Evolutionary conservation across 495 filamentous ascomycete genomes (phyloP), one percentile per base, ranked within the genome.

Genomic region (Aspergillus indologenus): DNA sequence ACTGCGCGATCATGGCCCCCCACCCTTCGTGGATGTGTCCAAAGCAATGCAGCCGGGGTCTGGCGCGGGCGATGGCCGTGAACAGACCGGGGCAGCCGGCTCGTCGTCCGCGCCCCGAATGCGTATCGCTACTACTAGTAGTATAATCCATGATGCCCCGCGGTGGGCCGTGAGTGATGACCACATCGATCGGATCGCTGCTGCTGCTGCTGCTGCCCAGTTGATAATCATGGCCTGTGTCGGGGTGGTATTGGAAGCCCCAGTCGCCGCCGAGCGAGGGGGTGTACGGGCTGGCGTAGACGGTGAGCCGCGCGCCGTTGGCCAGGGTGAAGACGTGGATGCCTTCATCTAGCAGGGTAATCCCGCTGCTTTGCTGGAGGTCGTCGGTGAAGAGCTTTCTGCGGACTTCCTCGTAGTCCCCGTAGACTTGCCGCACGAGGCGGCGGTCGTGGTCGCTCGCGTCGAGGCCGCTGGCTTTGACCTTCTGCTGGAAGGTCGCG

Each of bases 11-110:
- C 53, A 83, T 83, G 0, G 79, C 85, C 7, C 87, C 87, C 85
- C 85, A 88, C 0, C 74, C 80, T 65, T 87, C 83, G 61, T 90
- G 87, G 26, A 90, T 88, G 67, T 90, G 87, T 5, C 88, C 87
- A 59, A 90, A 91, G 64, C 85, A 89, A 66, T 90, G 85, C 60
- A 90, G 62, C 6, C 67, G 71, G 1, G 87, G 88, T 47, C 75
- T 65, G 4, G 80, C 72, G 14, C 72, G 74, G 5, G 78, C 78
- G n/a, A 87, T 65, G 14, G 85, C 84, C 0, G 66, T 68, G 23
- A 89, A 85, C 17, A 90, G 73, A 50, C 78, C 61, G 15, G 72
- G 66, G 57, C 85, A 89, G 0, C 87, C 88, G 20, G 78, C 80
- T 49, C 78, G 68, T 31, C 64, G 68, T 31, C 64, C 24, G n/a